A percentile compares a stretch with the other conserved stretches of the same genome.
phyloP scores from a whole-genome alignment of 2,329 filamentous ascomycete genomes.

The Trichoderma cornu-damae region DNA sequence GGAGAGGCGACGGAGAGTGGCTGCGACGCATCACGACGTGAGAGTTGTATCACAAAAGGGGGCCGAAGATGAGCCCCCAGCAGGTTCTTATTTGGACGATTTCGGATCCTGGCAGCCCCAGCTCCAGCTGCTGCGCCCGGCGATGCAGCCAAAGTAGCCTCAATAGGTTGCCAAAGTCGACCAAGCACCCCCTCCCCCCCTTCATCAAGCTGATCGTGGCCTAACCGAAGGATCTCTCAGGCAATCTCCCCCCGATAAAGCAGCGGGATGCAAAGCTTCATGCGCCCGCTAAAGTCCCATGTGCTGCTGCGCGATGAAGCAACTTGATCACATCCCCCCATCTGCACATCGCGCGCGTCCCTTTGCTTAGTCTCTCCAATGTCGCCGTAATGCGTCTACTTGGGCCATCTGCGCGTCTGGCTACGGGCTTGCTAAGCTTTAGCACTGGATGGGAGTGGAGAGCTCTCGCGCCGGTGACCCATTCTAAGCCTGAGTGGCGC shows the following conservation, averaged over 20 bases:
- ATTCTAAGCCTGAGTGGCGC: constrained; percentile 6
- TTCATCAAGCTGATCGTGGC: constrained; percentile 2
- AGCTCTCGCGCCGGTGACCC: constrained; percentile 5
- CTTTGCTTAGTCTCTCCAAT: constrained; percentile 13
- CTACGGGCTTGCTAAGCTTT: constrained; percentile 12
- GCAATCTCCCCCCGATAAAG: background rate
- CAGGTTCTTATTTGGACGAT: background rate
- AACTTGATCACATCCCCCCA: background rate
- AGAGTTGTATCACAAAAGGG: background rate
- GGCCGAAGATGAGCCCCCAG: background rate
- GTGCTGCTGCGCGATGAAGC: constrained; percentile 12
- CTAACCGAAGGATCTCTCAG: constrained; percentile 8
- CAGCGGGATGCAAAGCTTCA: constrained; percentile 13
- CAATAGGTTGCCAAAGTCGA: background rate
- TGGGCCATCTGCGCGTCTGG: constrained; percentile 5
- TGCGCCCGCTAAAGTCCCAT: background rate
- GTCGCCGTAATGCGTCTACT: background rate
- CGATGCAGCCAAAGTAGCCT: background rate
- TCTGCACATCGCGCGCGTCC: constrained; percentile 4
- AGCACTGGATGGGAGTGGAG: constrained; percentile 9
- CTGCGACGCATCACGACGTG: background rate
- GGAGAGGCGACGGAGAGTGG: background rate
- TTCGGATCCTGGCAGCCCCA: background rate
- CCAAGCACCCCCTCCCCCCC: too few species aligned
- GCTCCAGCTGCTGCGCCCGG: background rate